These are phyloP conservation scores for Polygonum maritimum DNA, from an alignment of 148 eudicot genomes.

Conservation along the genomic window DNA sequence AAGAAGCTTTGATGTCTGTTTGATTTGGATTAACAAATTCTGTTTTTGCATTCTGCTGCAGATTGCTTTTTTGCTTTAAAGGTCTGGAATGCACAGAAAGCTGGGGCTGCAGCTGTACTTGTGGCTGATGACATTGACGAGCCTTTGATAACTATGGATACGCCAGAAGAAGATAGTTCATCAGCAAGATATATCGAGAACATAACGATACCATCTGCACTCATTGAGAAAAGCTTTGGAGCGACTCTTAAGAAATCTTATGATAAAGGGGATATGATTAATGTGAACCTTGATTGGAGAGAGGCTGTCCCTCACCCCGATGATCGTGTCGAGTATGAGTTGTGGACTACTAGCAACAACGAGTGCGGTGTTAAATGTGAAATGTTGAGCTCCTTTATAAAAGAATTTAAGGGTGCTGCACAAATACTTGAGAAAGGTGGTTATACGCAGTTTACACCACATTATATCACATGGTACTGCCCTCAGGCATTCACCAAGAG, in stretches of 20 bases:
- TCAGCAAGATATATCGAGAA: conserved; percentile 77
- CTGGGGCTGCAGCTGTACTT: conserved; percentile 94
- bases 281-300: conserved; percentile 95
- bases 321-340: conserved; percentile 84
- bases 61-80: conserved; percentile 86
- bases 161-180: conserved; percentile 67
- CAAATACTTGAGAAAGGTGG: conserved; percentile 91
- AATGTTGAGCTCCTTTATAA: conserved; percentile 78
- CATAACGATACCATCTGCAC: conserved; percentile 92
- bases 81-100: conserved; percentile 93
- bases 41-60: conserved; percentile 18
- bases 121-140: conserved; percentile 82
- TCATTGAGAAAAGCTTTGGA: conserved; percentile 65
- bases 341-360: conserved; percentile 95
- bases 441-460: conserved; percentile 80
- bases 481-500: conserved; percentile 82
- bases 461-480: conserved; percentile 96
- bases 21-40: neutral
- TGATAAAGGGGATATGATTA: conserved; percentile 60
- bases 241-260: conserved; percentile 56
- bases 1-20: neutral
- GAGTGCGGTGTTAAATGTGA: conserved; percentile 92
- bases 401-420: conserved; percentile 86
- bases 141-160: conserved; percentile 84
- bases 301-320: conserved; percentile 98